Evolutionary conservation across 805 yeast genomes (phyloP), one percentile per base, ranked within the genome.

Genomic region (Yamadazyma sp.): DNA sequence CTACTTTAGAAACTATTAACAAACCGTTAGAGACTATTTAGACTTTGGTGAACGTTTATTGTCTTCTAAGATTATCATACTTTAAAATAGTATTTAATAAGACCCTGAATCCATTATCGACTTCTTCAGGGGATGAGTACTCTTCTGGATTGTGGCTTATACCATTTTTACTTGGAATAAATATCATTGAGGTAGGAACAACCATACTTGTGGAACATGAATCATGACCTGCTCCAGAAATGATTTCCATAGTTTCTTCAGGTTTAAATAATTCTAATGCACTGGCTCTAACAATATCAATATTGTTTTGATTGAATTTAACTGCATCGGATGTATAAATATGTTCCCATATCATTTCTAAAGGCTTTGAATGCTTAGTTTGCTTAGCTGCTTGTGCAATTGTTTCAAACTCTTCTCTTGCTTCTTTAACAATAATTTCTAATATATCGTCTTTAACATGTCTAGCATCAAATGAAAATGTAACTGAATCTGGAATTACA

Each of bases 181-280:
- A 81, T 19, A 81, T 73, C 86, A 81, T 81, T 2, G 84, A 73
- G 0, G 87, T 80, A 27, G 87, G 86, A 27, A 74, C 69, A 29
- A 68, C 62, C 7, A 60, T 47, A 5, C 26, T 23, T 7, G 26
- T 23, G 5, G 26, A 23, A 23, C 26, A 23, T 9, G 26, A 23
- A 23, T 23, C 87, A 44, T 80, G 87, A 11, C 85, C 86, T 5
- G 86, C 86, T 19, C 87, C 86, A 43, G 81, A 74, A 30, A 72
- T 69, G 33, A 78, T 76, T 23, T 60, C 65, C 25, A 65, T 58
- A 6, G 63, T 59, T 28, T 62, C 52, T 2, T 60, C 67, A 14
- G 58, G 55, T 2, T 77, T 76, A 36, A 69, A 73, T 22, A 72
- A 49, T 21, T 67, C 73, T 14, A 49, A 41, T 1, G 86, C 78